phyloP scores from a whole-genome alignment of 495 filamentous ascomycete genomes.

The Cercophora sp. region DNA sequence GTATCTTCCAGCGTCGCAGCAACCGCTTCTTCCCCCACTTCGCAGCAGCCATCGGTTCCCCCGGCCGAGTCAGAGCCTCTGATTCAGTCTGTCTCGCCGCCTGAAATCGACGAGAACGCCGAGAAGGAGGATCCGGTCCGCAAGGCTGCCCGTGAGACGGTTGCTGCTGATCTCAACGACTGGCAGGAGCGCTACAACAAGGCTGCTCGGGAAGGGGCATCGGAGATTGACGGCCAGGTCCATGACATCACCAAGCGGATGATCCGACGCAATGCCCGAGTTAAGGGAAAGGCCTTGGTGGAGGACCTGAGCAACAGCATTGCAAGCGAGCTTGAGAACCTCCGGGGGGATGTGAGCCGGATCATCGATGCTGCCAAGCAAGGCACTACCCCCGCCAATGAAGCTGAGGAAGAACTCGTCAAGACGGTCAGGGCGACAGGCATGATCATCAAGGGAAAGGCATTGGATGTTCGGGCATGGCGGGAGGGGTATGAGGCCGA shows the following conservation, averaged over 20 bases:
- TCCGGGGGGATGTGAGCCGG: constrained; percentile 64
- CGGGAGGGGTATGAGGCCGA: constrained; percentile 68
- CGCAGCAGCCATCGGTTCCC: constrained; percentile 1
- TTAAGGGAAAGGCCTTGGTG: constrained; percentile 61
- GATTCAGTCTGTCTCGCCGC: constrained; percentile 22
- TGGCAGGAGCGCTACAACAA: constrained; percentile 86
- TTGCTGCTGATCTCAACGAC: constrained; percentile 69
- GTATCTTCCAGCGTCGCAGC: background rate
- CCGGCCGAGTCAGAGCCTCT: constrained; percentile 13
- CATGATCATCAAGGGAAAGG: constrained; percentile 70
- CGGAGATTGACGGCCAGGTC: constrained; percentile 73
- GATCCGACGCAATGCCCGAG: constrained; percentile 44
- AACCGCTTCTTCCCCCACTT: background rate
- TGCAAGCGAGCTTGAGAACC: constrained; percentile 53
- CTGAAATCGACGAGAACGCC: constrained; percentile 23
- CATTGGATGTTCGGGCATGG: constrained; percentile 78
- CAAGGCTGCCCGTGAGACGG: constrained; percentile 56
- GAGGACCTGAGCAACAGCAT: constrained; percentile 64
- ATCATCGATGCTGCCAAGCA: constrained; percentile 54
- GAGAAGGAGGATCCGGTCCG: constrained; percentile 39
- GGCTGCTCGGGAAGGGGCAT: constrained; percentile 73
- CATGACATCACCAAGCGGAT: constrained; percentile 57
- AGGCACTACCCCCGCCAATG: constrained; percentile 39
- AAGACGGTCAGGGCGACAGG: constrained; percentile 68
- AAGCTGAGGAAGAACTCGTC: constrained; percentile 59